A percentile compares a stretch with the other conserved stretches of the same genome.
These are phyloP conservation scores for Plasmopara viticola DNA, from an alignment of 352 stramenopile genomes.

Conservation along the genomic window DNA sequence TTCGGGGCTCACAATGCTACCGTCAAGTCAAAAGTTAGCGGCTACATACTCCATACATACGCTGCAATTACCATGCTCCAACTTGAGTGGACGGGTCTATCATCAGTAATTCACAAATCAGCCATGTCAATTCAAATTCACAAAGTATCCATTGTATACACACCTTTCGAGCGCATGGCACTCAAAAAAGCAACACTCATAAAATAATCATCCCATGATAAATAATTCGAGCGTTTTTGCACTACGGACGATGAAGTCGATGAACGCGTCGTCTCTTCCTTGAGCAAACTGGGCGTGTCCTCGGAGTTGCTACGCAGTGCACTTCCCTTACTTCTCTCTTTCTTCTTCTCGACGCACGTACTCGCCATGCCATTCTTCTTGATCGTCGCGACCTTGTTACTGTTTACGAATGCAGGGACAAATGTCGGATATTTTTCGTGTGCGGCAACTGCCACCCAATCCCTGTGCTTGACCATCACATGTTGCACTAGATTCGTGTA, in stretches of 20 bases:
- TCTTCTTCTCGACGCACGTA: not conserved
- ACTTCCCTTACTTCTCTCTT: constrained; percentile 1
- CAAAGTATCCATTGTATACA: not conserved
- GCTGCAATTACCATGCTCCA: constrained; percentile 81
- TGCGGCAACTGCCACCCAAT: constrained; percentile 36
- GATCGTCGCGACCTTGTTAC: constrained; percentile 4
- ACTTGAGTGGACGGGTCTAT: constrained; percentile 96
- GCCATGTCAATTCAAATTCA: constrained; percentile 4
- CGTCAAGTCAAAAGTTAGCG: constrained; percentile 1
- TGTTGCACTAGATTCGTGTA: constrained; percentile 70
- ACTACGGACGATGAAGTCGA: constrained; percentile 2
- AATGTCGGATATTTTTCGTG: constrained; percentile 20
- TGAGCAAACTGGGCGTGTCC: not conserved
- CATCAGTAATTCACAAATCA: not conserved
- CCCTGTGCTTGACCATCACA: constrained; percentile 52
- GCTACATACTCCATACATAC: not conserved
- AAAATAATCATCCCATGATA: constrained; percentile 99
- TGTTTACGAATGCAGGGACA: constrained; percentile 14
- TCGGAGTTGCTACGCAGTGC: not conserved
- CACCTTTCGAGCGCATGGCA: constrained; percentile 97
- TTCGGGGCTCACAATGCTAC: constrained; percentile 91
- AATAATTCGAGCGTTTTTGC: constrained; percentile 83
- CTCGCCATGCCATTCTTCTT: constrained; percentile 13
- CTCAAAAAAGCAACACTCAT: constrained; percentile 99
- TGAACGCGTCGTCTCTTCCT: not conserved